Percentiles rank a stretch among this genome's conserved stretches.
These are phyloP conservation scores for Tilletia indica DNA, from an alignment of 1,284 basidiomycete species.

Conservation along the genomic window DNA sequence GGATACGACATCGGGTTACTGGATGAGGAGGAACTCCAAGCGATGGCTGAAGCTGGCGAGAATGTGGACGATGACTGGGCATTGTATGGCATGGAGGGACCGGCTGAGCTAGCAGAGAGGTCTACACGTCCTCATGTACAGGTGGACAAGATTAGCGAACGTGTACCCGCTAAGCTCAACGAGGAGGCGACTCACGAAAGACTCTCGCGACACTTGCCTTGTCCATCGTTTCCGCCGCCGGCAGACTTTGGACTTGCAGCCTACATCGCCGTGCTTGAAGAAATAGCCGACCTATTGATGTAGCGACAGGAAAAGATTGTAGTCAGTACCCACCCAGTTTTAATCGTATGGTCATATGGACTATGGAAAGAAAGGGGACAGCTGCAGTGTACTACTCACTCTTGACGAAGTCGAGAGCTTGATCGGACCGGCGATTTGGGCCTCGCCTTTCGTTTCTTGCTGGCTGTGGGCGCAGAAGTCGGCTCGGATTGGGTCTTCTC, in stretches of 20 bases:
- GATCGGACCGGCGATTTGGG: no score
- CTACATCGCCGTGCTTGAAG: background rate
- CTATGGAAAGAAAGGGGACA: no score
- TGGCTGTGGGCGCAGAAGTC: background rate
- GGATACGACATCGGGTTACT: background rate
- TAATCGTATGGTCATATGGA: no score
- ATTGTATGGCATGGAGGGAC: background rate
- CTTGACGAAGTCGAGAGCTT: no score
- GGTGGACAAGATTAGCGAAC: no score
- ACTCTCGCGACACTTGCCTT: background rate
- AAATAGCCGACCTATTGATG: no score
- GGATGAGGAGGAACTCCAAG: background rate
- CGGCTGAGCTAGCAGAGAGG: background rate
- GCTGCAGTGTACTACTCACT: no score
- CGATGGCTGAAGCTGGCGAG: background rate
- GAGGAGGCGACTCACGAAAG: background rate
- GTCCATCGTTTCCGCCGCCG: background rate
- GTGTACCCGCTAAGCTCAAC: background rate
- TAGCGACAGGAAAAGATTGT: no score
- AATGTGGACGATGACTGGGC: background rate
- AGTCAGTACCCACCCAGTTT: no score
- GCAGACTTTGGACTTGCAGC: slow-evolving; percentile 1
- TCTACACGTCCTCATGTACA: slow-evolving; percentile 9
- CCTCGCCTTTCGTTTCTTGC: background rate
- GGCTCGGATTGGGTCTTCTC: no score